Percentiles rank a stretch among this genome's conserved stretches.
Conservation (phyloP, 2,329 filamentous ascomycete genomes). For the Pestalotiopsis sp. region DNA sequence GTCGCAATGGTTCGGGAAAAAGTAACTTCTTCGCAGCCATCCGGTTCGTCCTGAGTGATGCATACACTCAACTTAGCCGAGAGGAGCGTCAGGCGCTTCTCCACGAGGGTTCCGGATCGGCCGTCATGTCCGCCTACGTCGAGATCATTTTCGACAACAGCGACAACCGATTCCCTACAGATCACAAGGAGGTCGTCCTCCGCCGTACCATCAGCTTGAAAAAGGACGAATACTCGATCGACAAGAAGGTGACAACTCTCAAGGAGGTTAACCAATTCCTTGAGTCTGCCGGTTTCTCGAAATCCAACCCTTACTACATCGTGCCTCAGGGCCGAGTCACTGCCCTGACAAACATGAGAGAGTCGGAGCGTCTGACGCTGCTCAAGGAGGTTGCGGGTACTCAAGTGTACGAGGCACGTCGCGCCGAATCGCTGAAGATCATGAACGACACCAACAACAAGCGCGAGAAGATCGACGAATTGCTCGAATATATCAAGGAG, state of each 20-base stretch:
- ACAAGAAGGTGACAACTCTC: slow-evolving; percentile 95
- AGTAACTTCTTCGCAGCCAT: slow-evolving; percentile 99
- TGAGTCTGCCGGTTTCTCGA: slow-evolving; percentile 94
- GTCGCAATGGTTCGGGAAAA: slow-evolving; percentile 98
- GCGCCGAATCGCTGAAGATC: slow-evolving; percentile 91
- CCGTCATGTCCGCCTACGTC: slow-evolving; percentile 99
- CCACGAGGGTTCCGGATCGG: slow-evolving; percentile 97
- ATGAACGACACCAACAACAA: slow-evolving; percentile 97
- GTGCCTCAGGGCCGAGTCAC: slow-evolving; percentile 97
- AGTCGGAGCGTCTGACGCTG: slow-evolving; percentile 83
- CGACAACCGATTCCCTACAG: slow-evolving; percentile 92
- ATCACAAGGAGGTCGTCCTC: slow-evolving; percentile 86
- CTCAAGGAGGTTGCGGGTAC: slow-evolving; percentile 98
- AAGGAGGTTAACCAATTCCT: slow-evolving; percentile 92
- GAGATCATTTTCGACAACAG: slow-evolving; percentile 99
- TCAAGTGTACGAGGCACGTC: slow-evolving; percentile 91
- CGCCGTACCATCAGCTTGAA: slow-evolving; percentile 95
- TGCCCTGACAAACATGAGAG: slow-evolving; percentile 97
- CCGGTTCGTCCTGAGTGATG: slow-evolving; percentile 96
- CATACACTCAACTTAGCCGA: slow-evolving; percentile 92
- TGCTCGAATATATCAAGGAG: slow-evolving; percentile 89
- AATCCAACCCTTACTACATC: slow-evolving; percentile 98
- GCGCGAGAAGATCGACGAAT: slow-evolving; percentile 89
- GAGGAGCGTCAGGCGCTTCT: slow-evolving; percentile 94
- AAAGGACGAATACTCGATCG: slow-evolving; percentile 97